Conservation (phyloP, 2,329 filamentous ascomycete genomes). For the Shiraia bambusicola region DNA sequence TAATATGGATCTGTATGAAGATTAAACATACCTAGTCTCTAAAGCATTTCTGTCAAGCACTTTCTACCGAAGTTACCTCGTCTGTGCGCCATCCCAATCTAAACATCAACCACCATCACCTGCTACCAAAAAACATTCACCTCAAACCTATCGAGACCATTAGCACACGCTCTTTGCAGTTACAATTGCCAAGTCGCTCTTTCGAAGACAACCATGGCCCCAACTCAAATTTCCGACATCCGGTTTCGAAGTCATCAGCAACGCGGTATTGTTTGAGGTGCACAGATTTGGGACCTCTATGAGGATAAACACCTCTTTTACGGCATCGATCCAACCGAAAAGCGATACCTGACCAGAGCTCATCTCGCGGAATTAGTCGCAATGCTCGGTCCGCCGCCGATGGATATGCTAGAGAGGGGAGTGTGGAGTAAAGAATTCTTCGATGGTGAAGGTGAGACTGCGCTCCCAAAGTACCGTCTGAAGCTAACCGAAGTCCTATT, state of each 20-base stretch:
- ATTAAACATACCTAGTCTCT: too few relatives aligned
- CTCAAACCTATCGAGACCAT: neutral
- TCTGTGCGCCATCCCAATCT: too few relatives aligned
- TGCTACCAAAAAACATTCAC: neutral
- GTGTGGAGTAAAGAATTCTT: conserved; percentile 17
- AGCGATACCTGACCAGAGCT: conserved; percentile 21
- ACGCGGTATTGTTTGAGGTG: conserved; percentile 6
- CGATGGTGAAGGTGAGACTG: conserved; percentile 14
- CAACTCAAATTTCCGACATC: conserved; percentile 12
- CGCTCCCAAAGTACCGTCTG: conserved; percentile 2
- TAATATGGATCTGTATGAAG: too few relatives aligned
- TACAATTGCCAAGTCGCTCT: conserved; percentile 6
- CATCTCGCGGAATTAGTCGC: conserved; percentile 35
- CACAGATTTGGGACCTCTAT: conserved; percentile 44
- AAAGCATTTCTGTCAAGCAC: too few relatives aligned
- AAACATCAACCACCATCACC: too few relatives aligned
- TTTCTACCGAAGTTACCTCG: too few relatives aligned
- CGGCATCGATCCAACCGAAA: conserved; percentile 18
- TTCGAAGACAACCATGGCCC: conserved; percentile 14
- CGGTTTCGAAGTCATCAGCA: conserved; percentile 13
- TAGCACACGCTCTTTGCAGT: too few relatives aligned
- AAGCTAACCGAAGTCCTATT: conserved; percentile 2
- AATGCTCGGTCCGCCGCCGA: conserved; percentile 20
- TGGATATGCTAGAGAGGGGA: conserved; percentile 14
- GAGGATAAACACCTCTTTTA: conserved; percentile 38